These are phyloP conservation scores for Tulasnella sp. DNA, from an alignment of 768 basidiomycete genomes.

Conservation along the genomic window DNA sequence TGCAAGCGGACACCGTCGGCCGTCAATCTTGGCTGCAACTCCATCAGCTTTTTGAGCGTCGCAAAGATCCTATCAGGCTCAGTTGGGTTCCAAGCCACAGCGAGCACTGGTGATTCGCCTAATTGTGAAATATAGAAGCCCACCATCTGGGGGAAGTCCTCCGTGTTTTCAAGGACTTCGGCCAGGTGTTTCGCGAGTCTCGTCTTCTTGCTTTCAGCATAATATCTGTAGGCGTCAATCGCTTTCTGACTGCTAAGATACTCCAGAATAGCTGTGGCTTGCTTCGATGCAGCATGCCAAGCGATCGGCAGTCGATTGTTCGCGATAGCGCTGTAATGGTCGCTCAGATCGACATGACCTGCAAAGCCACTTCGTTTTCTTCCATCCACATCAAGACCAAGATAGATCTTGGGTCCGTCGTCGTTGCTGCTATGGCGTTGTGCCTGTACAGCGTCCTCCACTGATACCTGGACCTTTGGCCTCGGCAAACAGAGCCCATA, in stretches of 20 bases:
- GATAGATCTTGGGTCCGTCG: slow-evolving; percentile 40
- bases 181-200: slow-evolving; percentile 43
- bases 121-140: slow-evolving; percentile 48
- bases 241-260: slow-evolving; percentile 50
- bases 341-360: slow-evolving; percentile 49
- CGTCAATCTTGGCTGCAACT: slow-evolving; percentile 44
- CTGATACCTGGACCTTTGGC: slow-evolving; percentile 30
- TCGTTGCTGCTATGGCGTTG: slow-evolving; percentile 40
- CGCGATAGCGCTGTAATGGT: slow-evolving; percentile 27
- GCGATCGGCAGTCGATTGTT: slow-evolving; percentile 34
- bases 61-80: neutral
- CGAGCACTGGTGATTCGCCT: slow-evolving; percentile 52
- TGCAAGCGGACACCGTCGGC: slow-evolving; percentile 42
- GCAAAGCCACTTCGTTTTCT: slow-evolving; percentile 57
- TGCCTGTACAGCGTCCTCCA: slow-evolving; percentile 27
- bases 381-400: slow-evolving; percentile 60
- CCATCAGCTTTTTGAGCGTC: slow-evolving; percentile 45
- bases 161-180: slow-evolving; percentile 41
- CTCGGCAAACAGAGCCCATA: slow-evolving; percentile 30
- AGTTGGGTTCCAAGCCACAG: slow-evolving; percentile 37
- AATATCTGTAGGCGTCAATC: slow-evolving; percentile 50
- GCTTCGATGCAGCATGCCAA: slow-evolving; percentile 43
- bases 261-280: slow-evolving; percentile 36
- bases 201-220: slow-evolving; percentile 44
- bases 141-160: slow-evolving; percentile 46